These are phyloP conservation scores for Cunninghamia lanceolata DNA, from an alignment of 75 land plant species.

Conservation along the genomic window DNA sequence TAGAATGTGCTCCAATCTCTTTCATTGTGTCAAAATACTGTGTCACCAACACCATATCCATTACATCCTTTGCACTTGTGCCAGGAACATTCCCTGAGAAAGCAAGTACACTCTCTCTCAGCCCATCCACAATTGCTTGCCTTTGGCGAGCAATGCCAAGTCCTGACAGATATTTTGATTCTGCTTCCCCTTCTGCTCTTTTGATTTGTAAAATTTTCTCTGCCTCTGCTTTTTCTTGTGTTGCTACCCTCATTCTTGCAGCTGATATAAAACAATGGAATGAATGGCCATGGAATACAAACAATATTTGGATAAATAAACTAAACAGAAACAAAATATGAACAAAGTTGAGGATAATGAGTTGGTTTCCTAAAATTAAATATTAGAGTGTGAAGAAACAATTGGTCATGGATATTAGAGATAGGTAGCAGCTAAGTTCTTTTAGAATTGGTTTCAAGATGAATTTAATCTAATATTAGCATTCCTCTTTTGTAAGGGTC, in stretches of 20 bases:
- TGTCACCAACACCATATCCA: constrained; percentile 51
- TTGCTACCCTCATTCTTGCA: constrained; percentile 45
- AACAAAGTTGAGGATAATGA: too few relatives aligned
- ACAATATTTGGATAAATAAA: neutral
- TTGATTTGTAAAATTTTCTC: constrained; percentile 65
- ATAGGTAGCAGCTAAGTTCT: neutral
- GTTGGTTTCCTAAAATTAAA: too few relatives aligned
- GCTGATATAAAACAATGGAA: constrained; percentile 24
- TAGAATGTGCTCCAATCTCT: constrained; percentile 29
- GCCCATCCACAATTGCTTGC: constrained; percentile 44
- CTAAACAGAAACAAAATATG: neutral
- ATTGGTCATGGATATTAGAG: too few relatives aligned
- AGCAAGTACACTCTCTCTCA: constrained; percentile 41
- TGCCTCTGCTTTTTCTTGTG: constrained; percentile 52
- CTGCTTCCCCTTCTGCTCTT: constrained; percentile 57
- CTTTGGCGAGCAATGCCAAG: constrained; percentile 40
- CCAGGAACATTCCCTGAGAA: constrained; percentile 43
- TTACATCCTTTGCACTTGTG: constrained; percentile 39
- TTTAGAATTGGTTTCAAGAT: too few relatives aligned
- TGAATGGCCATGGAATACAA: neutral
- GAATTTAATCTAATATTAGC: too few relatives aligned
- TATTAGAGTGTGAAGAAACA: neutral
- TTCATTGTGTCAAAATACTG: constrained; percentile 53
- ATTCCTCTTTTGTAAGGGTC: neutral
- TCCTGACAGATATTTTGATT: constrained; percentile 54